These are phyloP conservation scores for Urostyla sp. DNA, from an alignment of 73 alveolate species.

Conservation along the genomic window DNA sequence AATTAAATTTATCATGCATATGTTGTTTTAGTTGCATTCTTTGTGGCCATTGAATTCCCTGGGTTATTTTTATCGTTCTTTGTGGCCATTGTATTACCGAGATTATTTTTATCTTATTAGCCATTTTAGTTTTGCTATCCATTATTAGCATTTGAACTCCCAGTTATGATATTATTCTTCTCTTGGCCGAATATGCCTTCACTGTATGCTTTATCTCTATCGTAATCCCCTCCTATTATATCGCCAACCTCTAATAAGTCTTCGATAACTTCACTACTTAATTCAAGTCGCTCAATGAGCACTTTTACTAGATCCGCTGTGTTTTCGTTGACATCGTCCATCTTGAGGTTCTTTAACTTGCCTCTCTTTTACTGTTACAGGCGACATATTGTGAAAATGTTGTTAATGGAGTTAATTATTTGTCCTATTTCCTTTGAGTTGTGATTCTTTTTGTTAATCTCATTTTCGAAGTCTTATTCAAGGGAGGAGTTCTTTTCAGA, in stretches of 20 bases:
- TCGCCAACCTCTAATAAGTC: constrained; percentile 42
- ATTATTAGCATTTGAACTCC: background rate
- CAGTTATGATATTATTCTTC: background rate
- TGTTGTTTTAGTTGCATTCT: background rate
- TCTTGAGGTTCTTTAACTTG: constrained; percentile 24
- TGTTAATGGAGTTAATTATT: constrained; percentile 52
- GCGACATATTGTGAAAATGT: constrained; percentile 48
- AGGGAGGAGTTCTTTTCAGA: constrained; percentile 50
- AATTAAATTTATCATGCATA: too few species aligned
- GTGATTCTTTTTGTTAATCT: constrained; percentile 49
- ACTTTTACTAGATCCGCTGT: constrained; percentile 35
- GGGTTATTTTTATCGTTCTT: background rate
- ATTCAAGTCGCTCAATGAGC: constrained; percentile 45
- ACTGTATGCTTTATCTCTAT: constrained; percentile 57
- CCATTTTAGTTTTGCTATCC: background rate
- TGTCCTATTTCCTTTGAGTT: constrained; percentile 58
- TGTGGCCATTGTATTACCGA: background rate
- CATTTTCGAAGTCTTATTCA: constrained; percentile 60
- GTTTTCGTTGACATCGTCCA: constrained; percentile 48
- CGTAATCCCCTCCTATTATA: constrained; percentile 4
- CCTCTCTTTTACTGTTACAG: constrained; percentile 24
- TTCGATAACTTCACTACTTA: constrained; percentile 32
- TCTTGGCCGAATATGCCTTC: constrained; percentile 32
- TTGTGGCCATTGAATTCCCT: background rate
- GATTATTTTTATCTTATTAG: background rate